These are phyloP conservation scores for Rostrohypoxylon terebratum DNA, from an alignment of 495 filamentous ascomycete genomes.

Conservation along the genomic window DNA sequence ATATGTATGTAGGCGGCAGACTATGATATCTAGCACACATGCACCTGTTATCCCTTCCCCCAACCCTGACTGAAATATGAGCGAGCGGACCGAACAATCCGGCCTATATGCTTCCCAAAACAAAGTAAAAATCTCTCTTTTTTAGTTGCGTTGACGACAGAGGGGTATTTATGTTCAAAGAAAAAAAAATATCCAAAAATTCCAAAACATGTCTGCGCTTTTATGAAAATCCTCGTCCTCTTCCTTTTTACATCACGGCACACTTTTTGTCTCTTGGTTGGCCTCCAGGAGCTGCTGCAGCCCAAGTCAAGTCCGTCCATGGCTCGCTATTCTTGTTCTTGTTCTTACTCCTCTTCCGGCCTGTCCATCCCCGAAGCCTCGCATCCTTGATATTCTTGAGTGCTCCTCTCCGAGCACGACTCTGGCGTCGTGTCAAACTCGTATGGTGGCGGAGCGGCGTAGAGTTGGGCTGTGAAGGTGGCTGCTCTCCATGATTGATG, in stretches of 20 bases:
- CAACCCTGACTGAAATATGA: neutral
- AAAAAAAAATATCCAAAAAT: neutral
- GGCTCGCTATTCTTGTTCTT: constrained; percentile 53
- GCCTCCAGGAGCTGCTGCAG: constrained; percentile 24
- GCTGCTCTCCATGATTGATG: constrained; percentile 40
- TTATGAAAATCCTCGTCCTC: neutral
- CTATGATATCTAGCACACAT: constrained; percentile 25
- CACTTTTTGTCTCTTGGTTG: constrained; percentile 61
- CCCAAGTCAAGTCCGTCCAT: constrained; percentile 63
- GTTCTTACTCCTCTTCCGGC: constrained; percentile 55
- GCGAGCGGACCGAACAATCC: constrained; percentile 7
- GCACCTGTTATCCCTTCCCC: constrained; percentile 3
- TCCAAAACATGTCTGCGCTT: neutral
- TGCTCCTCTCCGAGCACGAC: constrained; percentile 65
- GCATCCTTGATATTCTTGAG: constrained; percentile 67
- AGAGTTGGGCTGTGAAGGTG: constrained; percentile 46
- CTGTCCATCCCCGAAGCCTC: constrained; percentile 65
- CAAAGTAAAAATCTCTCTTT: constrained; percentile 4
- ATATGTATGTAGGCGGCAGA: constrained; percentile 1
- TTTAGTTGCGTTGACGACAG: neutral
- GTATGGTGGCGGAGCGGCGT: constrained; percentile 49
- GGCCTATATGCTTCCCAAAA: neutral
- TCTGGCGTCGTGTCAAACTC: constrained; percentile 57
- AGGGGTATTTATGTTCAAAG: constrained; percentile 1
- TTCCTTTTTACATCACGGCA: constrained; percentile 62